These are phyloP conservation scores for Psilocybe sp. DNA, from an alignment of 768 basidiomycete species.

Conservation along the genomic window DNA sequence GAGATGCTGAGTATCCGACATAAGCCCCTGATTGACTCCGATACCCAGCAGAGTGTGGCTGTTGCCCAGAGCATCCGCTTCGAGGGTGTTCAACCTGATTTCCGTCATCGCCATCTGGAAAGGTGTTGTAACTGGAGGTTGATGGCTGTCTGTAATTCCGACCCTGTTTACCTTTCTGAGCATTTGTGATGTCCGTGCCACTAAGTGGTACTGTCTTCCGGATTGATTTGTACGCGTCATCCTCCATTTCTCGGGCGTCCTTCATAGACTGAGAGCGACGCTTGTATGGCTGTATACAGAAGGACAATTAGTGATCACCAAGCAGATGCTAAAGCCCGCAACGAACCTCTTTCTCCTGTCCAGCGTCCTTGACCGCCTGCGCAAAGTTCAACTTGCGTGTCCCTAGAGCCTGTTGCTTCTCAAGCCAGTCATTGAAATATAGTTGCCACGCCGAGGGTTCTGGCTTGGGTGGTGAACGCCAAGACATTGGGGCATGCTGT, in stretches of 20 bases:
- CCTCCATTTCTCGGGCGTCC: slow-evolving; percentile 79
- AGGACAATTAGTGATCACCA: slow-evolving; percentile 30
- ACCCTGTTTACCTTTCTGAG: too few species aligned
- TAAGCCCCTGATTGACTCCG: too few species aligned
- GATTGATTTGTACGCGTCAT: slow-evolving; percentile 80
- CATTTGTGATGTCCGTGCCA: too few species aligned
- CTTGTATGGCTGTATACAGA: slow-evolving; percentile 69
- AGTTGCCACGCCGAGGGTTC: slow-evolving; percentile 96
- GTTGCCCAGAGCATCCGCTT: slow-evolving; percentile 19
- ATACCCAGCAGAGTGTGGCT: slow-evolving; percentile 12
- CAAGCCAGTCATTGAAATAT: slow-evolving; percentile 95
- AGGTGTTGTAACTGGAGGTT: too few species aligned
- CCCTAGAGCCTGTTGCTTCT: slow-evolving; percentile 75
- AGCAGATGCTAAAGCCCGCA: slow-evolving; percentile 17
- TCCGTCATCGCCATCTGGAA: too few species aligned
- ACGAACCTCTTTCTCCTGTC: slow-evolving; percentile 84
- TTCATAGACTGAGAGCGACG: slow-evolving; percentile 82
- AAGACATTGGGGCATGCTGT: too few species aligned
- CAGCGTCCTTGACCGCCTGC: slow-evolving; percentile 92
- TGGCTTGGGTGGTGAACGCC: slow-evolving; percentile 86
- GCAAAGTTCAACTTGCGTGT: slow-evolving; percentile 91
- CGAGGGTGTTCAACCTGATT: slow-evolving; percentile 33
- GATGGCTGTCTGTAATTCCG: too few species aligned
- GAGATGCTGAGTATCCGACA: slow-evolving; percentile 17
- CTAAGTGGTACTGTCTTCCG: too few species aligned